phyloP scores from a whole-genome alignment of 1,284 basidiomycete species.

The Ustilago bromivora region DNA sequence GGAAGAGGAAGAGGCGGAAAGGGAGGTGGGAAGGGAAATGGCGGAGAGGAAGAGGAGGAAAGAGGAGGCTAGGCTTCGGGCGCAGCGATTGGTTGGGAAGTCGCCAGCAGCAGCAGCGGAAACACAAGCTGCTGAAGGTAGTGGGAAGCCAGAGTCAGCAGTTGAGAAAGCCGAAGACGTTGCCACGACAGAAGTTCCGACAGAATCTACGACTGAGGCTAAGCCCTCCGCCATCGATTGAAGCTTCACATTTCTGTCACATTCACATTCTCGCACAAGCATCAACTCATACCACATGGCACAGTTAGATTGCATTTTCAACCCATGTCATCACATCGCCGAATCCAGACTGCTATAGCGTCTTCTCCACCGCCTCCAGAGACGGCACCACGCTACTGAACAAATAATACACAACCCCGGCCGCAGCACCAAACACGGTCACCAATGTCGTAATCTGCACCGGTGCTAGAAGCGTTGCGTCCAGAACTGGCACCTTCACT shows the following conservation, averaged over 20 bases:
- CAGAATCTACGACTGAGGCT: not conserved
- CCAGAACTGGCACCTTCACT: conserved; percentile 11
- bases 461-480: not conserved
- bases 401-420: conserved; percentile 13
- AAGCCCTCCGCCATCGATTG: not conserved
- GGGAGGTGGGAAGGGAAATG: conserved; percentile 43
- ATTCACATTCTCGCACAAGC: too few relatives aligned
- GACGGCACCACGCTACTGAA: conserved; percentile 6
- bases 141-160: too few relatives aligned
- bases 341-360: not conserved
- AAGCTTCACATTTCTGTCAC: not conserved
- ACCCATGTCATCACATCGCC: not conserved
- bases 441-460: conserved; percentile 20
- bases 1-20: conserved; percentile 48
- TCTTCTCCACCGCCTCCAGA: conserved; percentile 18
- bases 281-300: too few relatives aligned
- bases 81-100: conserved; percentile 16
- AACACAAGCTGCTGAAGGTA: too few relatives aligned
- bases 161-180: too few relatives aligned
- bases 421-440: not conserved
- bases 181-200: not conserved
- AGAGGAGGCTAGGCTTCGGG: conserved; percentile 29
- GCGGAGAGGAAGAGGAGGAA: conserved; percentile 32
- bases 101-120: not conserved
- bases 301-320: not conserved